These are phyloP conservation scores for Nicotiana paniculata DNA, from an alignment of 257 asterid species.

Conservation along the genomic window DNA sequence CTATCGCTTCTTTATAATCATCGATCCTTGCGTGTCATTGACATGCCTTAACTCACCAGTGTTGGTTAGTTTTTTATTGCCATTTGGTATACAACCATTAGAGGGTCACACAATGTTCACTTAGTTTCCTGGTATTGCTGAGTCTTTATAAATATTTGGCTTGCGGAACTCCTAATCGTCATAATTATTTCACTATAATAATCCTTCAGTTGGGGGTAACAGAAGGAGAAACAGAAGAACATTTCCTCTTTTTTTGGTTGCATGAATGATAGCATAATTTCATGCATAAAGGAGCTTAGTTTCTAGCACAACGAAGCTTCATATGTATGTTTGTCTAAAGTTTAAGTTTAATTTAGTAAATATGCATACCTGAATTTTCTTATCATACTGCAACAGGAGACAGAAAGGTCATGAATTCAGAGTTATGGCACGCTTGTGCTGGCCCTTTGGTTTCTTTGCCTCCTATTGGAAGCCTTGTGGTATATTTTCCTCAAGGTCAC, in stretches of 20 bases:
- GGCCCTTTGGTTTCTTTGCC: constrained; percentile 94
- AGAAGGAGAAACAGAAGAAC: background rate
- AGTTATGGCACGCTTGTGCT: constrained; percentile 99
- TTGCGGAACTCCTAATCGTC: background rate
- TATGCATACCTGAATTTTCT: background rate
- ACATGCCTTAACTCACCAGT: background rate
- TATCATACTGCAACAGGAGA: constrained; percentile 44
- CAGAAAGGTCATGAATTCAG: constrained; percentile 77
- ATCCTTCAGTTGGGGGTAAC: background rate
- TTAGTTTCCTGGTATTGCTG: background rate
- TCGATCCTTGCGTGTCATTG: background rate
- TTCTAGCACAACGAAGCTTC: background rate
- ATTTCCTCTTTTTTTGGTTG: background rate
- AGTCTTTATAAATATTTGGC: background rate
- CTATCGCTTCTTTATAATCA: background rate
- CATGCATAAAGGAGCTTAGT: background rate
- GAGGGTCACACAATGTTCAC: background rate
- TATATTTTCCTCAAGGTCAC: constrained; percentile 98
- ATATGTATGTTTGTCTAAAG: background rate
- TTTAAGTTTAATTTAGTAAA: background rate
- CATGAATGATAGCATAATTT: background rate
- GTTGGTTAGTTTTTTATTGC: background rate
- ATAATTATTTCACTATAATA: background rate
- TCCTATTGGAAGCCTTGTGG: constrained; percentile 92
- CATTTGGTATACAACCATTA: background rate